Evolutionary conservation across 176 grass and related monocot species (phyloP).

Genomic region (Calamus simplicifolius): DNA sequence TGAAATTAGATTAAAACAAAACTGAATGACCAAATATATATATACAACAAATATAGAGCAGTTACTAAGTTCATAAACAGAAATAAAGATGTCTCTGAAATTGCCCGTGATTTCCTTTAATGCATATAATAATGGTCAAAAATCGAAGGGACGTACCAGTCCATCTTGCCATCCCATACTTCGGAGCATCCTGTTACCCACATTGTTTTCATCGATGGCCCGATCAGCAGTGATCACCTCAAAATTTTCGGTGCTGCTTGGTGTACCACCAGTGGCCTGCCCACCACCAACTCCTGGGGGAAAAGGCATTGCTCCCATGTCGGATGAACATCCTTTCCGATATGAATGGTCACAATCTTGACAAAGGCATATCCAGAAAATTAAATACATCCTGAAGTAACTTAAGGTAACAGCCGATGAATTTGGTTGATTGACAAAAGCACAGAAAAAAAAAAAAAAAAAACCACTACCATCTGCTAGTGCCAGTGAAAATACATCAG

Average conservation of each 20-base stretch:
- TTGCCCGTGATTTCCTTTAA: too few species aligned
- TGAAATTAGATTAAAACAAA: too few species aligned
- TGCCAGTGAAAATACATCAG: too few species aligned
- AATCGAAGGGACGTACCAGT: constrained; percentile 35
- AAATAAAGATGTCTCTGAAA: too few species aligned
- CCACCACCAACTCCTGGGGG: constrained; percentile 81
- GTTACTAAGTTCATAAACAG: too few species aligned
- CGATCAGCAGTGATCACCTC: constrained; percentile 84
- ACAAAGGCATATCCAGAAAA: constrained; percentile 62
- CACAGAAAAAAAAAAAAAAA: constrained; percentile 3
- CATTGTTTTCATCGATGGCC: constrained; percentile 87
- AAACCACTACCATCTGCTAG: too few species aligned
- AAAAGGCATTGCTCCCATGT: constrained; percentile 91
- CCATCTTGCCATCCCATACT: constrained; percentile 91
- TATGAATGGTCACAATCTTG: constrained; percentile 59
- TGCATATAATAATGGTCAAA: background rate
- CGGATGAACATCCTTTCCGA: constrained; percentile 64
- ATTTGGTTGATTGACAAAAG: constrained; percentile 12
- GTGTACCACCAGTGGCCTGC: constrained; percentile 54
- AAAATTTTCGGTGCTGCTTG: constrained; percentile 53
- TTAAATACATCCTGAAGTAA: constrained; percentile 40
- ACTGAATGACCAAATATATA: too few species aligned
- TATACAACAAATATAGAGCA: too few species aligned
- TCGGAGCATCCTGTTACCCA: constrained; percentile 90
- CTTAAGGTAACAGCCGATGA: constrained; percentile 21